Base-by-base conservation (phyloP, 805 yeast genomes). In the Kazachstania taianensis region DNA sequence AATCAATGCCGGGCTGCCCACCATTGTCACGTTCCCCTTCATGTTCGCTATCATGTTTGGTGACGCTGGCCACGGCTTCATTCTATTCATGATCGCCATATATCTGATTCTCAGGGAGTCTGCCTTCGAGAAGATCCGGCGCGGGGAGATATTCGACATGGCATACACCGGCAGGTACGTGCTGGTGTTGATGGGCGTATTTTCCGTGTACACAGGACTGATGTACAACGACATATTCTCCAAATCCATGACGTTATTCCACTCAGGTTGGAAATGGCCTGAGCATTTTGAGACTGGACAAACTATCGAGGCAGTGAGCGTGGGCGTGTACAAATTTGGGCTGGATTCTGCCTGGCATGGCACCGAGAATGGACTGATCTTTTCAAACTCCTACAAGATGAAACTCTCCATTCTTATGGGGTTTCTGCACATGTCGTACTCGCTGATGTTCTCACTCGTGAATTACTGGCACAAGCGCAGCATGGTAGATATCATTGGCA, bases 1-100 rank as follows among this genome's bases (percentile, higher is more conserved):
- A 61, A 92, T 92, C 20, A 92, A 92, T 59, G 95, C 98, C 4
- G 98, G 94, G 36, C 66, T 92, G 44, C 89, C 98, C 4, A 89
- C 98, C 1, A 75, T 85, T 32, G 80, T 92, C 18, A 92, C 98
- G 0, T 92, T 92, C 67, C 98, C 98, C 17, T 92, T 92, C 59
- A 82, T 92, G 94, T 92, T 92, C 65, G 96, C 98, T 20, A 81
- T 92, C 50, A 92, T 92, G 98, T 92, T 92, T 67, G 98, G 98
- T 67, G 98, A 92, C 66, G 57, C 87, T 40, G 98, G 98, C 12
- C 98, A 92, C 64, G 98, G 98, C 5, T 72, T 86, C 41, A 73
- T 92, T 32, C 66, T 92, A 59, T 71, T 80, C 37, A 59, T 81
- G 38, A 83, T 85, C 13, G 94, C 94, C 1, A 61, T 75, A 35